A percentile compares a stretch with the other conserved stretches of the same genome.
These are phyloP conservation scores for Phytopythium helicoides DNA, from an alignment of 352 stramenopile species.

Conservation along the genomic window DNA sequence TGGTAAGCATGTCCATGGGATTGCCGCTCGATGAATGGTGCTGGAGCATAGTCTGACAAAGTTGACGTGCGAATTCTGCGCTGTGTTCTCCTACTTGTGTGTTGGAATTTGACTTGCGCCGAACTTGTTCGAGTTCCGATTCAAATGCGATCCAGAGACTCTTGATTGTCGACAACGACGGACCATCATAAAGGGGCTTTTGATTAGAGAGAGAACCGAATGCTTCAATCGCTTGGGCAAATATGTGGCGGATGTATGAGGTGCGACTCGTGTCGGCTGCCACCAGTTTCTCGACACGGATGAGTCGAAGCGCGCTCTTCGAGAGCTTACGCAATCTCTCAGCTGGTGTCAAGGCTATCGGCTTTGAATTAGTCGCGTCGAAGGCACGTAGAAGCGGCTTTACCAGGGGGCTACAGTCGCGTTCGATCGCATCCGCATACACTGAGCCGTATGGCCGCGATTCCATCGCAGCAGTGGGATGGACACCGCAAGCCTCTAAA, in stretches of 20 bases:
- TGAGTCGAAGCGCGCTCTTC: constrained; percentile 14
- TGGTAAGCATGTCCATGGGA: constrained; percentile 17
- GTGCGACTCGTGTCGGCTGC: constrained; percentile 38
- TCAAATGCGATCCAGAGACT: constrained; percentile 53
- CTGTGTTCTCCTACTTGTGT: background rate
- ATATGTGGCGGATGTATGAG: constrained; percentile 37
- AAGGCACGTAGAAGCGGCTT: constrained; percentile 45
- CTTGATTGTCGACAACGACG: constrained; percentile 20
- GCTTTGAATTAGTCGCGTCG: constrained; percentile 13
- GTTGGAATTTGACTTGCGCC: background rate
- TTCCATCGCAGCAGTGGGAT: background rate
- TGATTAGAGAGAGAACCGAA: constrained; percentile 14
- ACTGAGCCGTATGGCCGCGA: background rate
- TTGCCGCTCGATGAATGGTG: constrained; percentile 2
- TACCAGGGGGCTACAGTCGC: constrained; percentile 32
- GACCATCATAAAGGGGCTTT: background rate
- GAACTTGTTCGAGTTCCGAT: constrained; percentile 16
- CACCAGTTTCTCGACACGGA: constrained; percentile 18
- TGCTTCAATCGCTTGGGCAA: constrained; percentile 22
- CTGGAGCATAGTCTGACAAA: constrained; percentile 34
- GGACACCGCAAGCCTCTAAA: constrained; percentile 47
- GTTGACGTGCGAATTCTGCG: constrained; percentile 17
- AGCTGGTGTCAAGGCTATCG: constrained; percentile 25
- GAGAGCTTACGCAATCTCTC: constrained; percentile 22
- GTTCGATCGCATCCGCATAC: constrained; percentile 4